A percentile compares a stretch with the other conserved stretches of the same genome.
Evolutionary conservation across 2,329 filamentous ascomycete species (phyloP).

Genomic region (Epichloe scottii): DNA sequence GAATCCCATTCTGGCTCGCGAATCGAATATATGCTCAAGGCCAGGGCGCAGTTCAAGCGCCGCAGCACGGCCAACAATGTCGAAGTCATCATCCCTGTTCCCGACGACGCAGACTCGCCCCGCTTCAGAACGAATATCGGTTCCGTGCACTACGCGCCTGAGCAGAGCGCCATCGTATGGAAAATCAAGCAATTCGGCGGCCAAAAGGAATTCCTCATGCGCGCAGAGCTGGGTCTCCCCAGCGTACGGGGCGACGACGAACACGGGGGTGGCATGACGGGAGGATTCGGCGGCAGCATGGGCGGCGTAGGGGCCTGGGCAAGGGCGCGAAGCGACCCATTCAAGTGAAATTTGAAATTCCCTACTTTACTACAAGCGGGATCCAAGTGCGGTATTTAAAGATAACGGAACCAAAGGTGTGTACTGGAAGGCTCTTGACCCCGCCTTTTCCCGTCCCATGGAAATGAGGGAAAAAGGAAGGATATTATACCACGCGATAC

Average conservation of each 20-base stretch:
- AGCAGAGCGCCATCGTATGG: constrained; percentile 97
- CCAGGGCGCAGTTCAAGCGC: constrained; percentile 94
- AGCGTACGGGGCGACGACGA: constrained; percentile 93
- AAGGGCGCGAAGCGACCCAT: constrained; percentile 92
- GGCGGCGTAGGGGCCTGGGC: constrained; percentile 63
- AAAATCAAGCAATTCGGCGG: constrained; percentile 99
- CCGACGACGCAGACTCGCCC: constrained; percentile 91
- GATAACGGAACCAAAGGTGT: constrained; percentile 97
- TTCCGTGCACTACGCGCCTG: constrained; percentile 91
- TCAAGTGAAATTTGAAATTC: constrained; percentile 98
- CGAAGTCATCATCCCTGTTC: constrained; percentile 92
- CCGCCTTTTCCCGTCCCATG: neutral
- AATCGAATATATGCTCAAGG: constrained; percentile 99
- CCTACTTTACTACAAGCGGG: constrained; percentile 99
- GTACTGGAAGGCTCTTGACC: constrained; percentile 15
- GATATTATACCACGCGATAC: too few relatives aligned
- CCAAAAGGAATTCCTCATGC: constrained; percentile 97
- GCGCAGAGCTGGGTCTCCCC: constrained; percentile 85
- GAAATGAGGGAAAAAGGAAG: constrained; percentile 2
- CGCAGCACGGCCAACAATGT: constrained; percentile 97
- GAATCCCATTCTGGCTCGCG: constrained; percentile 90
- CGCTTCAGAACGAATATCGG: constrained; percentile 97
- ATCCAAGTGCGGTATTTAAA: constrained; percentile 98
- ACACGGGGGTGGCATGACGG: constrained; percentile 92
- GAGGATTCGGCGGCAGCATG: constrained; percentile 94